Evolutionary conservation across 1,139 yeast genomes (phyloP), one percentile per base, ranked within the genome.

Genomic region (Diutina ranongensis): DNA sequence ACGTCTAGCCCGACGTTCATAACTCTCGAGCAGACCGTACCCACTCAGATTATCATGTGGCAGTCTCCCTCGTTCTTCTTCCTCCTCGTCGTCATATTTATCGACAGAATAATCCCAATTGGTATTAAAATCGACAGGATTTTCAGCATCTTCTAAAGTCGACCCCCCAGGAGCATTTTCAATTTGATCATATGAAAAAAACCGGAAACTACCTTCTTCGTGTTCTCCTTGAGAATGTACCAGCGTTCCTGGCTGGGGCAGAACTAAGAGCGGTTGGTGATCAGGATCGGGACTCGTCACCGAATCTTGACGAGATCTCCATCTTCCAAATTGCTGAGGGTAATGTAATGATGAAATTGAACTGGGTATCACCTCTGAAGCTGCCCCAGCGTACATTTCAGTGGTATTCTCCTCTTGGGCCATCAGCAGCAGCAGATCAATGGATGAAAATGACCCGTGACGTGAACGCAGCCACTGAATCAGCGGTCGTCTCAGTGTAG

Each of bases 311-410:
- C 60, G 55, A 35, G 64, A 57, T 57, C 64, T 59, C 48, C 54
- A 54, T 44, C 56, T 53, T 0, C 68, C 67, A 52, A 73, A 70
- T 50, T 65, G 75, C 64, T 76, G 80, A 7, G 76, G 73, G 55
- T 85, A 94, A 58, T 87, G 97, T 59, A 89, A 85, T 1, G 95
- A 78, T 1, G 94, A 78, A 52, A 87, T 83, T 1, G 97, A 85
- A 21, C 95, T 83, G 1, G 98, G 97, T 40, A 89, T 80, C 35
- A 86, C 78, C 55, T 85, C 95, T 4, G 89, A 79, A 0, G 87
- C 86, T 1, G 95, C 96, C 36, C 97, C 97, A 4, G 94, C 82
- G 62, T 76, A 89, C 66, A 87, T 81, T 60, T 89, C 97, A 44
- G 74, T 64, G 51, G 66, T 74, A 53, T 75, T 74, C 20, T 69